A percentile compares a stretch with the other conserved stretches of the same genome.
Evolutionary conservation across 2,329 filamentous ascomycete genomes (phyloP).

Genomic region (Lasiodiplodia citricola): DNA sequence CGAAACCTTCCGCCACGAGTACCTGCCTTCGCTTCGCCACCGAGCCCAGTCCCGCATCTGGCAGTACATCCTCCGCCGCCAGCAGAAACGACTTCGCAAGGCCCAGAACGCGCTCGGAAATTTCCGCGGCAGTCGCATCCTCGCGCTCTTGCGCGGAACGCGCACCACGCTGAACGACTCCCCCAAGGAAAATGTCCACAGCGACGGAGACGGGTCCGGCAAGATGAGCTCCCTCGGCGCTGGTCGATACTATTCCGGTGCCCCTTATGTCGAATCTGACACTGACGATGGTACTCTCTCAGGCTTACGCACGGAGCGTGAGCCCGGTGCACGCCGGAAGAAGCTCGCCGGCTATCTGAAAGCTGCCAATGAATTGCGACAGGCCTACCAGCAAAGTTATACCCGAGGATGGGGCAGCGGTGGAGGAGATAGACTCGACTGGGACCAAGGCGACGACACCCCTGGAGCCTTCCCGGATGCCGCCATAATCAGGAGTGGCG

Average conservation of each 20-base stretch:
- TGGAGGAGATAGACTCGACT: constrained; percentile 40
- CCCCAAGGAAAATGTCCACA: constrained; percentile 23
- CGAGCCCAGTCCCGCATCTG: constrained; percentile 78
- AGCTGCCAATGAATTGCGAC: constrained; percentile 73
- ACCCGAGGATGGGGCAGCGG: constrained; percentile 53
- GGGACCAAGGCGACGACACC: constrained; percentile 56
- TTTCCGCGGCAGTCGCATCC: constrained; percentile 38
- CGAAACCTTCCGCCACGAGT: constrained; percentile 74
- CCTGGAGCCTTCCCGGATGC: constrained; percentile 84
- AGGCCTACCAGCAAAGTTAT: constrained; percentile 67
- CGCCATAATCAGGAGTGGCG: constrained; percentile 76
- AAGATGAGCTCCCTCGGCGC: constrained; percentile 23
- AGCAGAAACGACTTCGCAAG: constrained; percentile 46
- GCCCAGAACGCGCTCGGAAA: constrained; percentile 27
- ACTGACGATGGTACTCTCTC: constrained; percentile 35
- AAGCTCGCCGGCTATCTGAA: constrained; percentile 77
- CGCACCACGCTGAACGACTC: constrained; percentile 28
- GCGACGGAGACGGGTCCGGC: background rate
- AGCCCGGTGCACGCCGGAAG: constrained; percentile 75
- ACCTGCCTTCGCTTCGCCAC: constrained; percentile 72
- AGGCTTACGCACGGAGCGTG: constrained; percentile 46
- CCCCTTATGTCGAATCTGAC: constrained; percentile 18
- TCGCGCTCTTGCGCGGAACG: constrained; percentile 37
- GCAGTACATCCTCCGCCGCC: constrained; percentile 70
- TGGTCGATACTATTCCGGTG: constrained; percentile 25